A percentile compares a stretch with the other conserved stretches of the same genome.
Conservation (phyloP, 441 rosid species). For the Erodium texanum region DNA sequence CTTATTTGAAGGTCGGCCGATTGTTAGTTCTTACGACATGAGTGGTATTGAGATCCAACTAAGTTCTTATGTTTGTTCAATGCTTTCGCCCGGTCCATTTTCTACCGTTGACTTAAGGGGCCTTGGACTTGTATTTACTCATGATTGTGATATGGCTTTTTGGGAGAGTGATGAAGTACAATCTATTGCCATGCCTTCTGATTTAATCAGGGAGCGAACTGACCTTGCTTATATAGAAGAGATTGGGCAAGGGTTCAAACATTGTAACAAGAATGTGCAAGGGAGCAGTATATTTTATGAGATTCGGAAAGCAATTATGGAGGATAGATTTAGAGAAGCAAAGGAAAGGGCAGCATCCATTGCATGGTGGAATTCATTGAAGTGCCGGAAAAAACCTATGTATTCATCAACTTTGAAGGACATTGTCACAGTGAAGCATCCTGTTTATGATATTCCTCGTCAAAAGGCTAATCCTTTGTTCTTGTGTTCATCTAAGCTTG, state of each 20-base stretch:
- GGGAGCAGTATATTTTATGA: conserved; percentile 85
- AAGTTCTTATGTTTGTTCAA: conserved; percentile 67
- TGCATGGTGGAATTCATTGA: conserved; percentile 99
- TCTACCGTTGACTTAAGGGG: conserved; percentile 50
- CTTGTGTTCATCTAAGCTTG: conserved; percentile 67
- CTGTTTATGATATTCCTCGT: conserved; percentile 46
- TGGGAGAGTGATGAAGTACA: conserved; percentile 84
- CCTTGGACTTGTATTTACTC: conserved; percentile 76
- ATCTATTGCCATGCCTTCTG: conserved; percentile 69
- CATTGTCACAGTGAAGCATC: conserved; percentile 51
- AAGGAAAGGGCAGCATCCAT: conserved; percentile 71
- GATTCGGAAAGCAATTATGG: conserved; percentile 63
- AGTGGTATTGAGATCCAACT: conserved; percentile 64
- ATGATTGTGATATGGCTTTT: conserved; percentile 74
- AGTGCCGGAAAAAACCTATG: conserved; percentile 74
- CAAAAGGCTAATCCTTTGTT: conserved; percentile 44
- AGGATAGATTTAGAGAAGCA: conserved; percentile 70
- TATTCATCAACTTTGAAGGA: conserved; percentile 64
- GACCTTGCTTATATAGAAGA: conserved; percentile 35
- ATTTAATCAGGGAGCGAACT: conserved; percentile 46
- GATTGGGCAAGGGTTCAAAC: conserved; percentile 29
- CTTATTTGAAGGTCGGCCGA: conserved; percentile 99
- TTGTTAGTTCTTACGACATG: conserved; percentile 97
- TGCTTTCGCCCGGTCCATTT: conserved; percentile 58
- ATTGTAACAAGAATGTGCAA: conserved; percentile 31